Conservation (phyloP, 179 eudicot species). For the Sideroxylon spinosum region DNA sequence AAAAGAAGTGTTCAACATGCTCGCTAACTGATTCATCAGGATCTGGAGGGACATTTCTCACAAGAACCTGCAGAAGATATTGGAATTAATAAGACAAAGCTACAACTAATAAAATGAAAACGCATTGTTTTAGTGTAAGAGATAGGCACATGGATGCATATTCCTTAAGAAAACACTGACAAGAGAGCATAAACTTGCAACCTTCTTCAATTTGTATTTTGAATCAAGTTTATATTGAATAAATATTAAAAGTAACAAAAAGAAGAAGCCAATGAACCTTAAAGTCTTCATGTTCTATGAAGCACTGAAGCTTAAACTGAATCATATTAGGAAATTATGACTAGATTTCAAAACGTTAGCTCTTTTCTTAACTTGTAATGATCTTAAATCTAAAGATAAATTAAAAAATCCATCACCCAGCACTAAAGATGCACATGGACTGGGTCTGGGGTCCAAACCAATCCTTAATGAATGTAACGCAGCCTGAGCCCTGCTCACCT, state of each 20-base stretch:
- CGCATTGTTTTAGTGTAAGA: background rate
- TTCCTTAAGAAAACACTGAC: background rate
- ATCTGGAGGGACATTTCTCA: constrained; percentile 84
- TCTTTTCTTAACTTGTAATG: too few relatives aligned
- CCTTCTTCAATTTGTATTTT: background rate
- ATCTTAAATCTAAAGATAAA: too few relatives aligned
- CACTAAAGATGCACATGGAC: too few relatives aligned
- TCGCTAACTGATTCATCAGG: constrained; percentile 82
- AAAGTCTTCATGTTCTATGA: too few relatives aligned
- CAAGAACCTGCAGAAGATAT: constrained; percentile 63
- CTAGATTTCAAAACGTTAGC: background rate
- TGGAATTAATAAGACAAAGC: constrained; percentile 16
- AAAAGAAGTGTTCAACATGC: constrained; percentile 90
- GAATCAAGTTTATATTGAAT: background rate
- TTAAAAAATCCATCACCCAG: too few relatives aligned
- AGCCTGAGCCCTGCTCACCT: too few relatives aligned
- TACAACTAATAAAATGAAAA: background rate
- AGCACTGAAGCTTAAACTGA: too few relatives aligned
- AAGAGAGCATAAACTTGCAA: background rate
- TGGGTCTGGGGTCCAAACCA: too few relatives aligned
- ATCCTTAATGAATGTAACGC: too few relatives aligned
- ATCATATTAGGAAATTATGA: background rate
- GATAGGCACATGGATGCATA: background rate
- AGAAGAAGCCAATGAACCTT: background rate
- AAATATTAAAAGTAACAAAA: background rate